Conservation (phyloP, 192 early-diverging fungal genomes). For the Coemansia sp. region DNA sequence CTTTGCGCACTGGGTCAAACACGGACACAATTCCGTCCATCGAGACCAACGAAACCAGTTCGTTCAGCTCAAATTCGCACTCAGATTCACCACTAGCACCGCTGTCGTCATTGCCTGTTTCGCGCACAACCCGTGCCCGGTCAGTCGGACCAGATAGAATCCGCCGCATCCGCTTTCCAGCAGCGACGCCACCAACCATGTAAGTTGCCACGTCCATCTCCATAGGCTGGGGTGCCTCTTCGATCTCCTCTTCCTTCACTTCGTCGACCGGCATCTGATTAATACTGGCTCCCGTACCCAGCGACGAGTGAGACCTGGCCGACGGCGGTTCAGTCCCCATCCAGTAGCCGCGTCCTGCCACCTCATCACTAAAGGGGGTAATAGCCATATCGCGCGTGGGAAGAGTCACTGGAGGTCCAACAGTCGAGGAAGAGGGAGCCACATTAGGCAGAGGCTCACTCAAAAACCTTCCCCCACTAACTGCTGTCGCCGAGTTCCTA, state of each 20-base stretch:
- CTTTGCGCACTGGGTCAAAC: constrained; percentile 51
- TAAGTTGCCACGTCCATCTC: constrained; percentile 55
- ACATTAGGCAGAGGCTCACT: constrained; percentile 9
- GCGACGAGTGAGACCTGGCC: constrained; percentile 52
- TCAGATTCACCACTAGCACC: constrained; percentile 6
- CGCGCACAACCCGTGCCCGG: background rate
- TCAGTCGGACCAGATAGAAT: constrained; percentile 21
- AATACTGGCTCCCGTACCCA: constrained; percentile 39
- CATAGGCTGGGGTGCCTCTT: constrained; percentile 57
- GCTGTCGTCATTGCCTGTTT: background rate
- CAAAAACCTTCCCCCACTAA: background rate
- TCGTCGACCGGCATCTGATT: constrained; percentile 10
- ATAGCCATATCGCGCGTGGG: constrained; percentile 8
- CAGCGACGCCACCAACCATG: constrained; percentile 51
- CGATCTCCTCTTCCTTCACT: constrained; percentile 55
- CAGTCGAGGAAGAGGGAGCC: background rate
- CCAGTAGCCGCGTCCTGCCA: constrained; percentile 33
- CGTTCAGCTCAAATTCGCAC: constrained; percentile 21
- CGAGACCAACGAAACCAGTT: constrained; percentile 54
- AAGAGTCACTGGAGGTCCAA: background rate
- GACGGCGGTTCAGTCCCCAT: constrained; percentile 31
- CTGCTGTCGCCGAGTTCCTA: constrained; percentile 18
- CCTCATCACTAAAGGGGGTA: constrained; percentile 28
- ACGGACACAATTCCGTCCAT: constrained; percentile 55
- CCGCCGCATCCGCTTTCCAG: constrained; percentile 41